Evolutionary conservation across 257 asterid genomes (phyloP).

Genomic region (Cruciata laevipes): DNA sequence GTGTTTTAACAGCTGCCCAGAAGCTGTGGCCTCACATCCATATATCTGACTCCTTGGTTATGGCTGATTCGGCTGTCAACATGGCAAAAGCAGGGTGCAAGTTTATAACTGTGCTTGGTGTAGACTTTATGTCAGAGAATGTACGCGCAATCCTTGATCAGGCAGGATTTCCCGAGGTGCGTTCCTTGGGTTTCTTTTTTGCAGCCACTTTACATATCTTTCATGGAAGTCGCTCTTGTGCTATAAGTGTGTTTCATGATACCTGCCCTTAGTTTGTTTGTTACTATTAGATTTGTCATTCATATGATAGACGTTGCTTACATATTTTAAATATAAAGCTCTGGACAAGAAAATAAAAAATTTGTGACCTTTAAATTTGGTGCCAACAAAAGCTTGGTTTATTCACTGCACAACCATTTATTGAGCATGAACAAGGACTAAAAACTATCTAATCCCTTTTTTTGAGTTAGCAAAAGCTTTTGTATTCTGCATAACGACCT

Average conservation of each 20-base stretch:
- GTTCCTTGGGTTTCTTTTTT: background rate
- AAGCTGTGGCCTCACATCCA: constrained; percentile 97
- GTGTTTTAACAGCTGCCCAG: constrained; percentile 89
- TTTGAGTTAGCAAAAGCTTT: background rate
- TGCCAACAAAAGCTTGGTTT: background rate
- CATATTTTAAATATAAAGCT: background rate
- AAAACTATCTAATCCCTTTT: background rate
- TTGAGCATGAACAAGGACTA: background rate
- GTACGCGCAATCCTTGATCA: constrained; percentile 96
- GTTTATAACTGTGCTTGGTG: constrained; percentile 84
- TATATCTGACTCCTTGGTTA: constrained; percentile 88
- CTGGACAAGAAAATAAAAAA: background rate
- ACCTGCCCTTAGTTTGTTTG: background rate
- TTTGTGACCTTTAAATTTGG: background rate
- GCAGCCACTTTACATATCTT: background rate
- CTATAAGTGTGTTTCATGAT: background rate
- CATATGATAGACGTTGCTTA: background rate
- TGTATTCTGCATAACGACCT: too few relatives aligned
- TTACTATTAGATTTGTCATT: background rate
- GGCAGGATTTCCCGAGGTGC: constrained; percentile 89
- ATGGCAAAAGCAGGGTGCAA: constrained; percentile 94
- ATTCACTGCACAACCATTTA: background rate
- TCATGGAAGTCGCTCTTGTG: background rate
- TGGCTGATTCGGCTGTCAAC: constrained; percentile 97
- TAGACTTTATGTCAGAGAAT: constrained; percentile 96